Evolutionary conservation across 1,284 basidiomycete species (phyloP).

Genomic region (Stygiomarasmius scandens): DNA sequence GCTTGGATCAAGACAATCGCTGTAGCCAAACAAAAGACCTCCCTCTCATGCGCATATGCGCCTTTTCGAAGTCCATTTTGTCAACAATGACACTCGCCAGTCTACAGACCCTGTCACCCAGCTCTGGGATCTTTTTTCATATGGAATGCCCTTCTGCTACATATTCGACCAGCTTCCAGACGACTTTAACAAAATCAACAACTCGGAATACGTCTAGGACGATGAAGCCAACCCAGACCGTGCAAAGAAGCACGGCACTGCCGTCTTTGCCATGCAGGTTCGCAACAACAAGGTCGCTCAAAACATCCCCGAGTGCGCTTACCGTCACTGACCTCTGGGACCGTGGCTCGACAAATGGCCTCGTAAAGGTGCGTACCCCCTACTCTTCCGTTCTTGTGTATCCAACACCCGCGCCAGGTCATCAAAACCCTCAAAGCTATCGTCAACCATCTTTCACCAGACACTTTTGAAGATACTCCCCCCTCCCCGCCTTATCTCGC

Average conservation of each 20-base stretch:
- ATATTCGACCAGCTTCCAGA: slow-evolving; percentile 89
- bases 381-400: slow-evolving; percentile 9
- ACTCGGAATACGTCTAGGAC: slow-evolving; percentile 63
- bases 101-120: slow-evolving; percentile 89
- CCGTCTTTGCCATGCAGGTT: slow-evolving; percentile 77
- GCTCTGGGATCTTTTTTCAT: slow-evolving; percentile 91
- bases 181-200: slow-evolving; percentile 64
- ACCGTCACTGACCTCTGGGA: slow-evolving; percentile 90
- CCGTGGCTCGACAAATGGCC: slow-evolving; percentile 89
- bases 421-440: slow-evolving; percentile 91
- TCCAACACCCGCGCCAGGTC: slow-evolving; percentile 55
- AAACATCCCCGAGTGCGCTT: slow-evolving; percentile 66
- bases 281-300: slow-evolving; percentile 49
- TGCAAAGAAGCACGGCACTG: slow-evolving; percentile 79
- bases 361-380: slow-evolving; percentile 76
- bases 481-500: slow-evolving; percentile 24
- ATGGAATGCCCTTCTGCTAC: slow-evolving; percentile 92
- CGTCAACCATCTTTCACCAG: slow-evolving; percentile 78
- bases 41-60: slow-evolving; percentile 53
- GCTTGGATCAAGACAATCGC: too few species aligned
- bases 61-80: slow-evolving; percentile 65
- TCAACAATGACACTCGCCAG: slow-evolving; percentile 61
- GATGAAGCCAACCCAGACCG: slow-evolving; percentile 75
- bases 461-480: slow-evolving; percentile 70
- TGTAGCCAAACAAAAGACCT: too few species aligned